Evolutionary conservation across 306 rosid genomes (phyloP).

Genomic region (Comarum palustre): DNA sequence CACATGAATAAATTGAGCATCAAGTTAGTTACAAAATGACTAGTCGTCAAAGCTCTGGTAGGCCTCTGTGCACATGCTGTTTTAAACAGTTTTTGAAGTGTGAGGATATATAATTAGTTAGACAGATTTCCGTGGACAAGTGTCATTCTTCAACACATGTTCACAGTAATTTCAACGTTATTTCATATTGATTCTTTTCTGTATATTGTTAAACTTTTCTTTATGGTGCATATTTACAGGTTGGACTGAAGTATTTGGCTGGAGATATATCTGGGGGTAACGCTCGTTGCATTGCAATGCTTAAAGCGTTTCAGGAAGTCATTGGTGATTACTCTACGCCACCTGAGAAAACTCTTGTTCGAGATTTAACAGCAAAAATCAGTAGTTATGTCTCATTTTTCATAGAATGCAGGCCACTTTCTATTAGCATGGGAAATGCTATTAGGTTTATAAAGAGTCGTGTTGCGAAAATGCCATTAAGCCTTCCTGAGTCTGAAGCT

Average conservation of each 20-base stretch:
- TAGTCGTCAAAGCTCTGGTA: background rate
- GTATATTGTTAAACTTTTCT: background rate
- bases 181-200: background rate
- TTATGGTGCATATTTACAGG: conserved; percentile 46
- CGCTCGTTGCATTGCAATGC: conserved; percentile 87
- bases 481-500: conserved; percentile 64
- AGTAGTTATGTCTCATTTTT: conserved; percentile 71
- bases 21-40: no score
- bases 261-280: conserved; percentile 74
- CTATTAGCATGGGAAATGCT: conserved; percentile 89
- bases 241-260: conserved; percentile 65
- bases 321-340: conserved; percentile 77
- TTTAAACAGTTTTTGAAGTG: background rate
- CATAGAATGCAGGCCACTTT: conserved; percentile 78
- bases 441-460: conserved; percentile 65
- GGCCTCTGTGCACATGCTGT: background rate
- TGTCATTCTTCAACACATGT: background rate
- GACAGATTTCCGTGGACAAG: background rate
- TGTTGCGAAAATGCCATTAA: conserved; percentile 53
- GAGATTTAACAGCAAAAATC: conserved; percentile 79
- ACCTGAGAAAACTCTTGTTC: conserved; percentile 49
- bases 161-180: background rate
- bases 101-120: background rate
- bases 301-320: conserved; percentile 73
- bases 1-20: background rate